Base-by-base conservation (phyloP, 2,329 filamentous ascomycete species). In the Helotiales sp. region DNA sequence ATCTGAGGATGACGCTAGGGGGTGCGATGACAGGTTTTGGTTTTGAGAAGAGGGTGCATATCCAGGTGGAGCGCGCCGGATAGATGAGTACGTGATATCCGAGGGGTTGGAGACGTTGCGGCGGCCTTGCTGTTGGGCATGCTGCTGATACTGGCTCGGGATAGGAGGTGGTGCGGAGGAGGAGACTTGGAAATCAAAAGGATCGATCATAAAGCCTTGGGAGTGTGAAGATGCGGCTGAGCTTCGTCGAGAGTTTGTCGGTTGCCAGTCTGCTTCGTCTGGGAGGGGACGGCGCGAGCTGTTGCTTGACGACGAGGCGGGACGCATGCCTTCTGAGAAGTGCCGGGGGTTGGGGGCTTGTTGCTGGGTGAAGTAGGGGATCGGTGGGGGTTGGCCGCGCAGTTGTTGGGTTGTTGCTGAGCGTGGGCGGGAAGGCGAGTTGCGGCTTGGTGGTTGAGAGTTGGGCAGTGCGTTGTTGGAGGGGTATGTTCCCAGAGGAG, bases 181-280 rank as follows among this genome's bases (percentile, higher is more conserved):
- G 50, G 73, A 74, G 70, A 71, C 73, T 72, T 81, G 79, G 71
- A 79, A 81, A 32, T 78, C 75, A 59, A 81, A 79, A 20, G 77
- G 73, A 65, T 79, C 76, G 50, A 76, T 66, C 43, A 63, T 64
- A 61, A 75, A 71, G 60, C 75, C 72, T 58, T 77, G 77, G 57
- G 60, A 45, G 17, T 58, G 76, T 6, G 40, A 77, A 28, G 73
- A 72, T 28, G 61, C 47, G 20, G 70, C 64, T 28, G 75, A 75
- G 61, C 68, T 71, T 62, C 77, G 67, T 70, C 78, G 52, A 76
- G 82, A 69, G 74, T 75, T 28, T 77, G 80, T 60, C 75, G 81
- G 65, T 73, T 76, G 64, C 82, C 79, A 72, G 78, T 77, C 49
- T 76, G 79, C 81, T 80, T 86, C 85, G 63, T 86, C 83, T 32